phyloP scores from a whole-genome alignment of 1,284 basidiomycete species.

The Ganoderma lingzhi region DNA sequence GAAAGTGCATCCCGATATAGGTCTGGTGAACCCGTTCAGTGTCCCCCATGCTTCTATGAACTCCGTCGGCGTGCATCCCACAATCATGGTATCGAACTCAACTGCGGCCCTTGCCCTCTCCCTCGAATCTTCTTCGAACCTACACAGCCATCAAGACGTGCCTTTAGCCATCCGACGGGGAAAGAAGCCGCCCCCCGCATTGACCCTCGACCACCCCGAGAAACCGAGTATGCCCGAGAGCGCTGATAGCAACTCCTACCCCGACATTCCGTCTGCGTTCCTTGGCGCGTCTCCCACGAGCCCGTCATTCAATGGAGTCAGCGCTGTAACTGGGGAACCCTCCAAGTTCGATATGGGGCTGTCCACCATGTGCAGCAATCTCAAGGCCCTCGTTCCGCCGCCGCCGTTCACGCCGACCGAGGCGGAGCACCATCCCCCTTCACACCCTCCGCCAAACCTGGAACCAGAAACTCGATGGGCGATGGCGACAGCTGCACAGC shows the following conservation, averaged over 20 bases:
- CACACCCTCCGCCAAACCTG: constrained; percentile 12
- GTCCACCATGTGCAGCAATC: constrained; percentile 60
- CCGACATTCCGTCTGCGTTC: constrained; percentile 70
- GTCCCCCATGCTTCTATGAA: neutral
- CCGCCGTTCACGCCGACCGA: constrained; percentile 35
- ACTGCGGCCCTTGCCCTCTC: constrained; percentile 55
- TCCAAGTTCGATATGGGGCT: constrained; percentile 50
- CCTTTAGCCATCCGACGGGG: constrained; percentile 63
- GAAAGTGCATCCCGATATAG: constrained; percentile 9
- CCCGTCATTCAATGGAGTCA: constrained; percentile 52
- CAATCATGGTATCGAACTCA: constrained; percentile 63
- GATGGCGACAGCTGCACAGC: constrained; percentile 20
- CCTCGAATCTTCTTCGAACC: constrained; percentile 48
- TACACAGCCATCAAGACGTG: constrained; percentile 30
- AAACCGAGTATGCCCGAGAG: constrained; percentile 25
- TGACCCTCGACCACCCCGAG: constrained; percentile 42
- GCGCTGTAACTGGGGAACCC: constrained; percentile 38
- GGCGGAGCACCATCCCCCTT: constrained; percentile 3
- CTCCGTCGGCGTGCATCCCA: constrained; percentile 42
- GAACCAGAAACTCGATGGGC: constrained; percentile 11
- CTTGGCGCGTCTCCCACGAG: constrained; percentile 55
- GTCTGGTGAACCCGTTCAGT: neutral
- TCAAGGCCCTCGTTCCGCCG: constrained; percentile 38
- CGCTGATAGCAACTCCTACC: constrained; percentile 50
- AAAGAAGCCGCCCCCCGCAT: constrained; percentile 50